phyloP scores from a whole-genome alignment of 495 filamentous ascomycete genomes.

The Trichoderma reesei region DNA sequence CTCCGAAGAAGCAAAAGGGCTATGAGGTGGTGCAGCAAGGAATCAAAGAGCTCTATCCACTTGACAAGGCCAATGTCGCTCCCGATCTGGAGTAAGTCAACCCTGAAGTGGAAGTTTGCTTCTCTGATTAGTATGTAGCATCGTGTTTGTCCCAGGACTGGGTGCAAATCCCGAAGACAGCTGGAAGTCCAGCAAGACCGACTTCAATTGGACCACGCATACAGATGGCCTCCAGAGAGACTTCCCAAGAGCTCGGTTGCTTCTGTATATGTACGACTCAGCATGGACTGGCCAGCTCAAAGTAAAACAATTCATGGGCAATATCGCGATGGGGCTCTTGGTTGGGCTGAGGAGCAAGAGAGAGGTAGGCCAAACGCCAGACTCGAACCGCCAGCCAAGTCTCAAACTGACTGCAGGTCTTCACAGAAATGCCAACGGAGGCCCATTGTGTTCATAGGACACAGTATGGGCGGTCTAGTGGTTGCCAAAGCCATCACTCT shows the following conservation, averaged over 20 bases:
- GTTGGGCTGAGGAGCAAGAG: conserved; percentile 20
- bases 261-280: conserved; percentile 26
- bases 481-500: conserved; percentile 28
- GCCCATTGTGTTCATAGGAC: conserved; percentile 27
- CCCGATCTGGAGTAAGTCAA: conserved; percentile 24
- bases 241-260: conserved; percentile 20
- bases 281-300: conserved; percentile 23
- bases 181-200: conserved; percentile 45
- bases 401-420: conserved; percentile 11
- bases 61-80: conserved; percentile 17
- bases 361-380: conserved; percentile 13
- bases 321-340: conserved; percentile 23
- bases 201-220: conserved; percentile 47
- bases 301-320: conserved; percentile 26
- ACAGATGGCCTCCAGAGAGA: conserved; percentile 18
- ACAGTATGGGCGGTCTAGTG: conserved; percentile 57
- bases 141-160: conserved; percentile 56
- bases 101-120: neutral
- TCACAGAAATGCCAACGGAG: conserved; percentile 30
- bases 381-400: neutral
- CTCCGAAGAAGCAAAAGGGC: conserved; percentile 20
- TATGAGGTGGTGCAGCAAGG: conserved; percentile 22
- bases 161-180: conserved; percentile 53
- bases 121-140: conserved; percentile 19
- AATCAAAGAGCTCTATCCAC: conserved; percentile 24